Conservation (phyloP, 352 stramenopile species). For the Phytophthora constricta region DNA sequence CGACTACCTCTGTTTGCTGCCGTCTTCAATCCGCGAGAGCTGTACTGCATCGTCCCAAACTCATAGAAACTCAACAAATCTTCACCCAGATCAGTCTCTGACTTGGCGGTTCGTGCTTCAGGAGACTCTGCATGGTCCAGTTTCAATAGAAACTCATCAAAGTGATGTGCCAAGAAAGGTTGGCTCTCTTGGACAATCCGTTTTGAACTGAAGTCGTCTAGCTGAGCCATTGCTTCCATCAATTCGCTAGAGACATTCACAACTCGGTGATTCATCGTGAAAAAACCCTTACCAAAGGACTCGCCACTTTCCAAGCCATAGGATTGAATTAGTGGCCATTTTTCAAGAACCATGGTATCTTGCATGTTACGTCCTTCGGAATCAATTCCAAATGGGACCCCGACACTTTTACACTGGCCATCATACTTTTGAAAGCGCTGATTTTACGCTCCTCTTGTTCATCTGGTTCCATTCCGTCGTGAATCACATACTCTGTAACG, state of each 20-base stretch:
- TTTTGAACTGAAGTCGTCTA: slow-evolving; percentile 66
- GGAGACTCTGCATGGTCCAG: slow-evolving; percentile 68
- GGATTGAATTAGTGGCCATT: slow-evolving; percentile 79
- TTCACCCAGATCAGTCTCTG: slow-evolving; percentile 66
- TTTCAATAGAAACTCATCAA: slow-evolving; percentile 70
- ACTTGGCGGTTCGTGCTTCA: slow-evolving; percentile 41
- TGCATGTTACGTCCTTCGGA: slow-evolving; percentile 37
- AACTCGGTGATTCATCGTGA: slow-evolving; percentile 78
- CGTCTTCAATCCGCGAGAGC: slow-evolving; percentile 41
- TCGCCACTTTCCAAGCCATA: slow-evolving; percentile 60
- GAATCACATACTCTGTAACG: slow-evolving; percentile 67
- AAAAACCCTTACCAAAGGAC: slow-evolving; percentile 57
- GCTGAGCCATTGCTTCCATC: slow-evolving; percentile 41
- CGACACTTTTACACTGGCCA: slow-evolving; percentile 51
- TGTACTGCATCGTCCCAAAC: slow-evolving; percentile 79
- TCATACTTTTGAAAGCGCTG: slow-evolving; percentile 68
- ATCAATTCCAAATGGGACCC: slow-evolving; percentile 63
- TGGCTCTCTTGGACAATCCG: slow-evolving; percentile 59
- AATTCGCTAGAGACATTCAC: slow-evolving; percentile 60
- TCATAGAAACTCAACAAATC: slow-evolving; percentile 82
- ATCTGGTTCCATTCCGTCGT: slow-evolving; percentile 72
- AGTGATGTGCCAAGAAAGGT: slow-evolving; percentile 65
- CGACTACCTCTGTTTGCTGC: slow-evolving; percentile 48
- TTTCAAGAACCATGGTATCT: slow-evolving; percentile 69
- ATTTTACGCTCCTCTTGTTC: slow-evolving; percentile 79